Evolutionary conservation across 177 flowering plant genomes (phyloP).

Genomic region (Telopea speciosissima): DNA sequence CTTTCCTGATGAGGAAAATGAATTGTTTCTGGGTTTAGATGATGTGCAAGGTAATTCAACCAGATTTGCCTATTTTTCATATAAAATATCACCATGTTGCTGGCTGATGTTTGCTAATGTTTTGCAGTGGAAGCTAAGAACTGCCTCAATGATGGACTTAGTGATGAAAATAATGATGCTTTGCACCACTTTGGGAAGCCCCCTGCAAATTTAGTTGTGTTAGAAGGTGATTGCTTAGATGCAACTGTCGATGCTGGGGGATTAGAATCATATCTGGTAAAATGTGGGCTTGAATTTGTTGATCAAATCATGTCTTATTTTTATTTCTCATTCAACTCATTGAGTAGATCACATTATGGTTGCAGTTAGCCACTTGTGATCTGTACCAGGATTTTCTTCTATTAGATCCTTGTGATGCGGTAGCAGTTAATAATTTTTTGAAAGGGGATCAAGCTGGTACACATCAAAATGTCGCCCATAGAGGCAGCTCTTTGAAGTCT

Average conservation of each 20-base stretch:
- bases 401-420: constrained; percentile 79
- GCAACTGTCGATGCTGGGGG: constrained; percentile 68
- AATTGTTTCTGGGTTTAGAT: constrained; percentile 63
- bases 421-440: constrained; percentile 47
- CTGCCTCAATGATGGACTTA: constrained; percentile 32
- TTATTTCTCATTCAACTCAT: background rate
- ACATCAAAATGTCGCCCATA: constrained; percentile 22
- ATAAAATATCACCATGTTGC: background rate
- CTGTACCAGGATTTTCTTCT: constrained; percentile 81
- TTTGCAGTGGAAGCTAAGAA: constrained; percentile 74
- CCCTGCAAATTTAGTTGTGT: constrained; percentile 86
- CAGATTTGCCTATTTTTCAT: background rate
- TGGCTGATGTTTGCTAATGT: constrained; percentile 7
- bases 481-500: constrained; percentile 36
- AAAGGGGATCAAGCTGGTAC: constrained; percentile 26
- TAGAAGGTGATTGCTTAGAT: constrained; percentile 95
- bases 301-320: background rate
- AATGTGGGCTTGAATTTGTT: background rate
- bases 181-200: constrained; percentile 57
- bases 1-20: constrained; percentile 51
- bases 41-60: constrained; percentile 60
- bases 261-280: constrained; percentile 87
- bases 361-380: constrained; percentile 76
- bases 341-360: constrained; percentile 5
- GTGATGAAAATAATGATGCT: constrained; percentile 24